Conservation (phyloP, 2,329 filamentous ascomycete species). For the Beauveria rudraprayagi region DNA sequence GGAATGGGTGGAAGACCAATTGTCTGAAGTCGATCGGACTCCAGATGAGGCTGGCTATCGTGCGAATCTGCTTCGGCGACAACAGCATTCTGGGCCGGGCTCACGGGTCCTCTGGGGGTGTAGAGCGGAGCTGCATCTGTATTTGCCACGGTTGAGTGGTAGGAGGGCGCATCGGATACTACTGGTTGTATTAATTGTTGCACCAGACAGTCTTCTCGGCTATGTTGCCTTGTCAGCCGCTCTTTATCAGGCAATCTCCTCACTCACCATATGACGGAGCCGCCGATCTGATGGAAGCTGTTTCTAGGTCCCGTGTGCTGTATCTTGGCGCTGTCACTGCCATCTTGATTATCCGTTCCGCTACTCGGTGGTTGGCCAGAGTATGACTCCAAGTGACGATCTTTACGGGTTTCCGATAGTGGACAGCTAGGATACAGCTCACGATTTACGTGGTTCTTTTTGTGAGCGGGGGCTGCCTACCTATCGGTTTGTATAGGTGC, state of each 20-base stretch:
- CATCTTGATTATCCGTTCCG: conserved; percentile 11
- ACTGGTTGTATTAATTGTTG: conserved; percentile 4
- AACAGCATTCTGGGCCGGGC: conserved; percentile 9
- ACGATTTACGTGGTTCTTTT: background rate
- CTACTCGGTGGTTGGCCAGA: background rate
- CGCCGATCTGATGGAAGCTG: conserved; percentile 56
- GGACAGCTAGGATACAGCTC: background rate
- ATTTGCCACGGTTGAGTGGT: conserved; percentile 47
- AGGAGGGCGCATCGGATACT: conserved; percentile 59
- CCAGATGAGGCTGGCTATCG: conserved; percentile 17
- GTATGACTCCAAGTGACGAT: background rate
- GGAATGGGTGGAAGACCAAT: conserved; percentile 46
- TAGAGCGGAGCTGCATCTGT: conserved; percentile 44
- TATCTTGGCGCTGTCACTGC: conserved; percentile 24
- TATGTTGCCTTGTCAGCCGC: background rate
- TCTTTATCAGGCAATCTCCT: background rate
- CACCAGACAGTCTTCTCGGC: background rate
- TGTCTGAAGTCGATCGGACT: conserved; percentile 10
- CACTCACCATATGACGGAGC: conserved; percentile 60
- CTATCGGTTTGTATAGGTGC: background rate
- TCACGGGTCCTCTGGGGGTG: conserved; percentile 27
- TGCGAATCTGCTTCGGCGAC: conserved; percentile 14
- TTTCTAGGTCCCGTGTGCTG: conserved; percentile 53
- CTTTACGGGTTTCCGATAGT: background rate
- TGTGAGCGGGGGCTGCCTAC: background rate